phyloP scores from a whole-genome alignment of 169 alveolate genomes.

The Plasmodium relictum region DNA sequence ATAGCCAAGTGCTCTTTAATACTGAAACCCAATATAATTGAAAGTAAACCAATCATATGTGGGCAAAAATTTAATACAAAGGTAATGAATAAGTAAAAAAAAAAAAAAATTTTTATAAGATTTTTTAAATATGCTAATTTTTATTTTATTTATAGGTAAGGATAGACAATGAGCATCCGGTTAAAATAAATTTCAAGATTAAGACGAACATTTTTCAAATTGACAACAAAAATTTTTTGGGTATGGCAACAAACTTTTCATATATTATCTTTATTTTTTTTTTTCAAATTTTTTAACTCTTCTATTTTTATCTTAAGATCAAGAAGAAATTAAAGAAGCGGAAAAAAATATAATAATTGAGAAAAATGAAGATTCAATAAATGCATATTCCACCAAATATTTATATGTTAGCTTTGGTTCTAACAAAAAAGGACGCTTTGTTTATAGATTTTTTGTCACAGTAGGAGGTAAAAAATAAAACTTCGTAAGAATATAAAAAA shows the following conservation, averaged over 20 bases:
- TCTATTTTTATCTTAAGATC: conserved; percentile 14
- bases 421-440: conserved; percentile 43
- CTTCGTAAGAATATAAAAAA: neutral
- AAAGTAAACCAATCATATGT: conserved; percentile 42
- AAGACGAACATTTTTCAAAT: conserved; percentile 65
- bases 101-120: neutral
- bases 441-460: conserved; percentile 56
- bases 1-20: conserved; percentile 34
- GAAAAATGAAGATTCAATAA: conserved; percentile 57
- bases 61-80: conserved; percentile 51
- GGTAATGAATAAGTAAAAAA: conserved; percentile 20
- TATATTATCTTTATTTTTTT: neutral
- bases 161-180: conserved; percentile 68
- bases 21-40: conserved; percentile 57
- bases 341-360: conserved; percentile 29
- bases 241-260: conserved; percentile 7
- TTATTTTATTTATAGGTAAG: conserved; percentile 40
- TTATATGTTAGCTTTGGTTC: conserved; percentile 48
- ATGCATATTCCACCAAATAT: conserved; percentile 54
- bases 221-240: conserved; percentile 35
- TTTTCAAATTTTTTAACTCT: neutral
- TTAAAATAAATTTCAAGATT: conserved; percentile 44
- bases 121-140: neutral
- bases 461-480: conserved; percentile 47
- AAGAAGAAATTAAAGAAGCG: conserved; percentile 71